phyloP scores from a whole-genome alignment of 441 rosid species.

The Monsonia emarginata region DNA sequence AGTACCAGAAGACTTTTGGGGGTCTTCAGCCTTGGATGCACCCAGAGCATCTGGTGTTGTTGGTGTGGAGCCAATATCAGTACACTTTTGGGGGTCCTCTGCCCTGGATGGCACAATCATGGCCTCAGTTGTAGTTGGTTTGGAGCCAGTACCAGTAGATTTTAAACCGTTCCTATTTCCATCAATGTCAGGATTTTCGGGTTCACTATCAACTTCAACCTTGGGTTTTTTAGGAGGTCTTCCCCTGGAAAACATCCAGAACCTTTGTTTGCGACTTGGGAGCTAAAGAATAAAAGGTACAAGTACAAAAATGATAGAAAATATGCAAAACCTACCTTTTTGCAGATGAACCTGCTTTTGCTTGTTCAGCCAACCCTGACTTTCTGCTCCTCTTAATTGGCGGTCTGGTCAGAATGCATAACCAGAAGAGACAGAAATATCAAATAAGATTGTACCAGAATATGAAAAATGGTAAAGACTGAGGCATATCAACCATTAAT shows the following conservation, averaged over 20 bases:
- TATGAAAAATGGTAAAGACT: background rate
- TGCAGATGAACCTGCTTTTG: slow-evolving; percentile 14
- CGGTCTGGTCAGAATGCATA: slow-evolving; percentile 18
- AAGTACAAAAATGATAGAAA: background rate
- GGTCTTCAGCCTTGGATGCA: background rate
- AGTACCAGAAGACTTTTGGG: background rate
- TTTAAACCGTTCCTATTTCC: background rate
- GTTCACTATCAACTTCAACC: slow-evolving; percentile 7
- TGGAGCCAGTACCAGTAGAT: background rate
- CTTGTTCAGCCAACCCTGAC: slow-evolving; percentile 10
- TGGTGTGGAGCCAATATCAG: background rate
- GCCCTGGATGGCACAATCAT: background rate
- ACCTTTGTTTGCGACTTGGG: slow-evolving; percentile 6
- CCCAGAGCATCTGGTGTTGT: background rate
- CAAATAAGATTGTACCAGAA: background rate
- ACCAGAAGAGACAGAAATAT: slow-evolving; percentile 2
- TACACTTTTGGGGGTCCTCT: background rate
- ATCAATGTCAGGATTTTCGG: background rate
- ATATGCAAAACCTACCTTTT: slow-evolving; percentile 24
- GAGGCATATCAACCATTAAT: background rate
- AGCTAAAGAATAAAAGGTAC: background rate
- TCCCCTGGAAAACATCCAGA: slow-evolving; percentile 21
- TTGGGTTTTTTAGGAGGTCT: slow-evolving; percentile 8
- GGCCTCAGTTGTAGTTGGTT: background rate
- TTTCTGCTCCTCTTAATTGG: slow-evolving; percentile 13